Evolutionary conservation across 371 early-diverging fungal species (phyloP).

Genomic region (Rhizomucor pusillus): DNA sequence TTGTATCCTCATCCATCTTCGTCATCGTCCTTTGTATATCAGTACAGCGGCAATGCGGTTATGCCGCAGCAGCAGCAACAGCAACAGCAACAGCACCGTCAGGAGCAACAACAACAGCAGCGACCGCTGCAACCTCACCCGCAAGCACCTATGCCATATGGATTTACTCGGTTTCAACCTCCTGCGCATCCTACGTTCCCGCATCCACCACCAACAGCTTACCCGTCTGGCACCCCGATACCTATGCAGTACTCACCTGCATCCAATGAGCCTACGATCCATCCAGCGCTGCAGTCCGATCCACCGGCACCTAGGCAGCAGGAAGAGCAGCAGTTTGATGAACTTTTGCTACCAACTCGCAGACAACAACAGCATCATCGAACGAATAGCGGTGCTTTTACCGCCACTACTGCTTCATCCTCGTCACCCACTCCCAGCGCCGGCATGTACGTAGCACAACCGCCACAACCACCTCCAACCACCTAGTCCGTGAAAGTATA

Average conservation of each 20-base stretch:
- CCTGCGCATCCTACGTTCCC: neutral
- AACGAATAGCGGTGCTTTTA: no score
- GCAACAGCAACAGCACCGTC: slow-evolving; percentile 12
- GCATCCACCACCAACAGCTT: no score
- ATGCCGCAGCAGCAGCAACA: slow-evolving; percentile 19
- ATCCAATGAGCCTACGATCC: slow-evolving; percentile 20
- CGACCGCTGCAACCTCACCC: slow-evolving; percentile 1
- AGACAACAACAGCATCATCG: no score
- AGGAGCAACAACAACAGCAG: slow-evolving; percentile 9
- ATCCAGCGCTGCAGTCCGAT: slow-evolving; percentile 29
- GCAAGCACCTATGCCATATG: slow-evolving; percentile 21
- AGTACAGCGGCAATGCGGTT: neutral
- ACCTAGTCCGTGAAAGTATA: no score
- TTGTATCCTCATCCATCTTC: neutral
- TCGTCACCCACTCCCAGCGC: no score
- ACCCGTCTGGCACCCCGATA: neutral
- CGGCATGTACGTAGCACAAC: no score
- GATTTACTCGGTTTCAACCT: slow-evolving; percentile 16
- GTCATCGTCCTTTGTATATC: slow-evolving; percentile 11
- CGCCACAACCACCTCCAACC: no score
- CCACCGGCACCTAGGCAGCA: slow-evolving; percentile 15
- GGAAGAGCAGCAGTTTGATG: no score
- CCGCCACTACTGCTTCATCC: no score
- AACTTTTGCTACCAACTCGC: slow-evolving; percentile 1
- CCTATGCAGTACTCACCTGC: neutral